Conservation (phyloP, 441 rosid genomes). For the Arabidopsis hybrid region DNA sequence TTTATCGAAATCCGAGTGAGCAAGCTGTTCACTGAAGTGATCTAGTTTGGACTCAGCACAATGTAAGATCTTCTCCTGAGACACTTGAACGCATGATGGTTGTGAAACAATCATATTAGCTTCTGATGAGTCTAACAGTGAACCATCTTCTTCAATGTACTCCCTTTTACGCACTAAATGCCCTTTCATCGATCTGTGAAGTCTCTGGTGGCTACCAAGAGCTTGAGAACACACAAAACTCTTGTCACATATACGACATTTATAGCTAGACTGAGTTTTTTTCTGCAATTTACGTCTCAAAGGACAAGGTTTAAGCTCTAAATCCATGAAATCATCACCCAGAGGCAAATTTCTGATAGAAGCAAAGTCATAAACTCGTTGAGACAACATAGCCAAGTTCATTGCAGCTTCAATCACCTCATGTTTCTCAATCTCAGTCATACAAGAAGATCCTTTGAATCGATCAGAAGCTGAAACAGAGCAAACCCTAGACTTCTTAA, state of each 20-base stretch:
- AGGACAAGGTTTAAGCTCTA: background rate
- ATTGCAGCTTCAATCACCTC: slow-evolving; percentile 56
- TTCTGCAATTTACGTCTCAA: background rate
- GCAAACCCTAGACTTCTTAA: background rate
- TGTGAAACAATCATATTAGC: background rate
- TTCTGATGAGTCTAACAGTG: background rate
- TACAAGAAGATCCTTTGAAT: slow-evolving; percentile 35
- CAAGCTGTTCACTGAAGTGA: background rate
- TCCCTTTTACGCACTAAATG: background rate
- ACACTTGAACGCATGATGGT: background rate
- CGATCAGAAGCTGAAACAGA: slow-evolving; percentile 14
- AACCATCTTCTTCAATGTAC: too few species aligned
- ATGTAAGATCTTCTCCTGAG: background rate
- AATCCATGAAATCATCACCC: slow-evolving; percentile 10
- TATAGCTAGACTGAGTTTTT: slow-evolving; percentile 23
- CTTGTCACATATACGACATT: slow-evolving; percentile 56
- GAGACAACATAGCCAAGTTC: slow-evolving; percentile 66
- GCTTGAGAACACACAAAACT: slow-evolving; percentile 52
- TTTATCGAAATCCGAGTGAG: background rate
- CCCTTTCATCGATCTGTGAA: background rate
- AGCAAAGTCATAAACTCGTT: slow-evolving; percentile 43
- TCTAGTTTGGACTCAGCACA: background rate
- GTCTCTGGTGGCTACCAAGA: slow-evolving; percentile 62
- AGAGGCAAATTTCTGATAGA: slow-evolving; percentile 19
- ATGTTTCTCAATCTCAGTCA: slow-evolving; percentile 50